A percentile compares a stretch with the other conserved stretches of the same genome.
These are phyloP conservation scores for Hyphopichia pseudoburtonii DNA, from an alignment of 1,139 yeast species.

Conservation along the genomic window DNA sequence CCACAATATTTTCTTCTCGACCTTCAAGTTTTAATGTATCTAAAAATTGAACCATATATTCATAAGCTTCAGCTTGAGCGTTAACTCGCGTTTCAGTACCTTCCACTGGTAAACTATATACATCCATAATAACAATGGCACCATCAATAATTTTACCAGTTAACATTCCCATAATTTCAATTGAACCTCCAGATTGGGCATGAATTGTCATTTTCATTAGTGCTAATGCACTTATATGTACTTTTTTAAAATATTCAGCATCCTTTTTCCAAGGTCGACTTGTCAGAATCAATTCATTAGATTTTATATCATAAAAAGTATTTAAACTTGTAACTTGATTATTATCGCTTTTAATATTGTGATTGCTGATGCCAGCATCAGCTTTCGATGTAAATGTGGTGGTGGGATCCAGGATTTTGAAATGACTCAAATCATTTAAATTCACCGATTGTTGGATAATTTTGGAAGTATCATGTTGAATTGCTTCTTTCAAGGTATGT, in stretches of 20 bases:
- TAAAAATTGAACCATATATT: constrained; percentile 85
- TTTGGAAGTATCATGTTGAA: not conserved
- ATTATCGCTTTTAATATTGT: not conserved
- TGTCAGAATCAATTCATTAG: constrained; percentile 9
- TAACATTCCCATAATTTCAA: constrained; percentile 94
- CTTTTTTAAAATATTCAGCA: constrained; percentile 64
- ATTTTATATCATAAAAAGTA: constrained; percentile 1
- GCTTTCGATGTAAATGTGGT: too few relatives aligned
- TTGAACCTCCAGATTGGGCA: constrained; percentile 83
- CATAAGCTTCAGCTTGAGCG: constrained; percentile 92
- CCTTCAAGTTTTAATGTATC: constrained; percentile 57
- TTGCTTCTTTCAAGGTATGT: constrained; percentile 1
- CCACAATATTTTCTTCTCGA: constrained; percentile 66
- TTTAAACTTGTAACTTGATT: too few relatives aligned
- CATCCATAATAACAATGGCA: constrained; percentile 74
- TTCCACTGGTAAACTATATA: constrained; percentile 86
- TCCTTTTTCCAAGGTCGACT: constrained; percentile 42
- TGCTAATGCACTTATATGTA: constrained; percentile 72
- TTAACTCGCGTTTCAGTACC: constrained; percentile 96
- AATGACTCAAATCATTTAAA: not conserved
- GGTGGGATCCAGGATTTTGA: not conserved
- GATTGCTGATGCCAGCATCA: not conserved
- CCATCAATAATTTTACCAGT: constrained; percentile 68
- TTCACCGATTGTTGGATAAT: not conserved
- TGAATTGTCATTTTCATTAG: constrained; percentile 78